Evolutionary conservation across 768 basidiomycete species (phyloP).

Genomic region (Panaeolus cyanescens): DNA sequence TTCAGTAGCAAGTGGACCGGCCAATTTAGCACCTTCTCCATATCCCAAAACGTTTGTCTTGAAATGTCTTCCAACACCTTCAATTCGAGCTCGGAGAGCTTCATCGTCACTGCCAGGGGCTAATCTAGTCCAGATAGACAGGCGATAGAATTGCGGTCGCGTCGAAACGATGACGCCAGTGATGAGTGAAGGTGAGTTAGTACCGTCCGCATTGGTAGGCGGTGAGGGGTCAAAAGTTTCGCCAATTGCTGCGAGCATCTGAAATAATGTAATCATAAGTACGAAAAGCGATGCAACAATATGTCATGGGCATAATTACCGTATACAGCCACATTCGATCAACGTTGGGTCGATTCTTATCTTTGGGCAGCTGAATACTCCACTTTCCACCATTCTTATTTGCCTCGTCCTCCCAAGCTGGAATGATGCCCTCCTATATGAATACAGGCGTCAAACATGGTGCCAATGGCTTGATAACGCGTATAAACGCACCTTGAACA

Average conservation of each 20-base stretch:
- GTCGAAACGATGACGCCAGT: conserved; percentile 96
- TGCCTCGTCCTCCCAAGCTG: conserved; percentile 96
- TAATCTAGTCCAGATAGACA: conserved; percentile 96
- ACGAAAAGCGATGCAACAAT: conserved; percentile 3
- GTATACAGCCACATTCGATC: conserved; percentile 99
- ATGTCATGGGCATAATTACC: conserved; percentile 42
- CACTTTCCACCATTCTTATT: conserved; percentile 99
- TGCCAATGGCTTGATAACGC: neutral
- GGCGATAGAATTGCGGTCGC: conserved; percentile 91
- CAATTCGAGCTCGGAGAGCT: conserved; percentile 74
- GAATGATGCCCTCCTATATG: conserved; percentile 89
- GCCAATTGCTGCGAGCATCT: conserved; percentile 99
- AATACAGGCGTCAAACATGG: neutral
- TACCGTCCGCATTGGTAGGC: conserved; percentile 50
- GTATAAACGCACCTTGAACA: conserved; percentile 78
- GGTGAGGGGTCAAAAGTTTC: conserved; percentile 93
- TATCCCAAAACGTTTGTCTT: conserved; percentile 90
- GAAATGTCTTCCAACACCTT: conserved; percentile 86
- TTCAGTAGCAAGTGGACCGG: conserved; percentile 89
- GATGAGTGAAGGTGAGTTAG: conserved; percentile 59
- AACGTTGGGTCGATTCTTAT: conserved; percentile 82
- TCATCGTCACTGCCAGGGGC: conserved; percentile 65
- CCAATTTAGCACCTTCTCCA: conserved; percentile 67
- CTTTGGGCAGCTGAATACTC: conserved; percentile 96
- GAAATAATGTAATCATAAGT: conserved; percentile 12